Evolutionary conservation across 1,284 basidiomycete species (phyloP), one percentile per base, ranked within the genome.

Genomic region (Trametes sp.): DNA sequence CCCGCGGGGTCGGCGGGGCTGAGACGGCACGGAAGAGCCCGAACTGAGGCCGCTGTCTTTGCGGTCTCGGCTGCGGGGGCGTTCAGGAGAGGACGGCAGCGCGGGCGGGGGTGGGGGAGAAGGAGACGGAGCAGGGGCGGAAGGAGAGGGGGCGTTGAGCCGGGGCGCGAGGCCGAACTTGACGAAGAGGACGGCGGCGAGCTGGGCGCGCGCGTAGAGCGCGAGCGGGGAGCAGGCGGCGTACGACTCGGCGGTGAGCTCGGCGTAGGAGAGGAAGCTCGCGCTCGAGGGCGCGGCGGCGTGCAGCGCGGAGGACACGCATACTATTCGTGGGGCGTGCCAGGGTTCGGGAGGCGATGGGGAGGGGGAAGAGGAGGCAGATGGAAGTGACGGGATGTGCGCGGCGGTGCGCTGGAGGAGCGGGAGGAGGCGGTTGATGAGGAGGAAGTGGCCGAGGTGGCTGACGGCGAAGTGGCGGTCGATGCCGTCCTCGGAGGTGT

Each of bases 371-470:
- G 29, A 4, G 24, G 49, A n/a, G 31, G 38, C 3, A 33, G 5
- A 33, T 33, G 31, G 31, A 19, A 42, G n/a, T 8, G 49, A 19
- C 33, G 35, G 19, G n/a, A 4, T 4, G 24, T 7, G 24, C 24
- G 45, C 24, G 14, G 77, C 73, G 10, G 78, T 80, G 68, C 77
- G 76, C 59, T 76, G 76, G 46, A 81, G 68, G 55, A 82, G 74
- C 1, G 80, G 80, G 60, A 82, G 77, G 58, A 82, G 73, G 31
- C 72, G 78, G 71, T 82, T 82, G 70, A 80, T 74, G 63, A 79
- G 76, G 66, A 79, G 74, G 73, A 78, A 80, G 70, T 83, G 80
- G 0, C 79, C 79, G 52, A 81, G 75, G 50, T 78, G 75, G 68
- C 78, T 78, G 60, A 77, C 72, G 26, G 73, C 73, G 57, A 81